Evolutionary conservation across 192 early-diverging fungal species (phyloP), one percentile per base, ranked within the genome.

Genomic region (Fimicolochytrium jonesii): DNA sequence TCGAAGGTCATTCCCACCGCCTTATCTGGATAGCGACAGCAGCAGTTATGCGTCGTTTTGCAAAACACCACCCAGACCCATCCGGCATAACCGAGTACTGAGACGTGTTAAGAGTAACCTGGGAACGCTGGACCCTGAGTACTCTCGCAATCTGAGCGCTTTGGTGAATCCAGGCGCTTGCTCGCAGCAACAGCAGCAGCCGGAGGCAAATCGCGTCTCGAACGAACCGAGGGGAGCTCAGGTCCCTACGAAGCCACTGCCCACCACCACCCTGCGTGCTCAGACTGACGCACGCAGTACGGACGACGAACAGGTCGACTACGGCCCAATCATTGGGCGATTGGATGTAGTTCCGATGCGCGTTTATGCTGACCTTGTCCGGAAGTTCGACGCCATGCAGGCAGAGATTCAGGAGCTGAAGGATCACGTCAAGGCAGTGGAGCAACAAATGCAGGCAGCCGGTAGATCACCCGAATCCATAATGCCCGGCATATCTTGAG

Each of bases 291-390:
- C 37, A 17, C 37, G 9, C 37, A 39, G 9, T 17, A 39, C 7
- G 17, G 37, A 7, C 17, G 37, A 39, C 37, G 37, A 39, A 39
- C 9, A 39, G 7, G 37, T 39, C 43, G 43, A 51, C 4, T 53
- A 31, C 29, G 62, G 62, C 0, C 62, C 62, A 3, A 52, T 64
- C 17, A 37, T 64, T 64, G 62, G 62, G 28, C 52, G 62, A 64
- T 28, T 22, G 49, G 51, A 20, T 20, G 37, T 64, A 52, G 62
- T 55, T n/a, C n/a, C n/a, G n/a, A n/a, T n/a, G n/a, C n/a, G n/a
- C n/a, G n/a, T n/a, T n/a, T 56, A 64, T 42, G 37, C 22, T 5
- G 62, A 64, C 32, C 51, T 64, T 18, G 52, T 41, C 11, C 34
- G 29, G 31, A 64, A 64, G 29, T 64, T 50, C 37, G 62, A 64